Conservation (phyloP, 805 yeast genomes). For the Suhomyces faveliae region DNA sequence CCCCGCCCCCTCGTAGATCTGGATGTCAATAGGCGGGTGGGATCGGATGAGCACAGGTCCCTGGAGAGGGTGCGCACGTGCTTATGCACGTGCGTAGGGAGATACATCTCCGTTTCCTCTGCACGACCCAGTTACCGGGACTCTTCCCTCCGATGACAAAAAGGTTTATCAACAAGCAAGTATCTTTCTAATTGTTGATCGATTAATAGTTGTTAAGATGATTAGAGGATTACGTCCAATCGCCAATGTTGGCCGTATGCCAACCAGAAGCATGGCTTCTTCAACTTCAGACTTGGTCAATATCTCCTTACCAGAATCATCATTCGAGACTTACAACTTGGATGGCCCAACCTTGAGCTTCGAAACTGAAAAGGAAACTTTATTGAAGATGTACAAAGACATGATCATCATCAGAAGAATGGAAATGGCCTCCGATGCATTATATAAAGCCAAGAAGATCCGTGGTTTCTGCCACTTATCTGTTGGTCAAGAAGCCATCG, state of each 20-base stretch:
- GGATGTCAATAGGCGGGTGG: too few species aligned
- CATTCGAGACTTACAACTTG: constrained; percentile 84
- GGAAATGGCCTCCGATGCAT: constrained; percentile 99
- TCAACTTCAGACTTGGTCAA: constrained; percentile 36
- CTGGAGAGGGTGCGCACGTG: too few species aligned
- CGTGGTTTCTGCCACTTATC: constrained; percentile 99
- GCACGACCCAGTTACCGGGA: constrained; percentile 9
- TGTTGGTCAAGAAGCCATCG: constrained; percentile 98
- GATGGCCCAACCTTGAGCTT: constrained; percentile 66
- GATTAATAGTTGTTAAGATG: constrained; percentile 13
- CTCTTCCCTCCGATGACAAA: constrained; percentile 12
- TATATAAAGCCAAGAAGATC: constrained; percentile 96
- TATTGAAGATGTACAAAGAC: constrained; percentile 93
- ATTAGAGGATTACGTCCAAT: constrained; percentile 18
- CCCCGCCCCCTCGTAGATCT: neutral
- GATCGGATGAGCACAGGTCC: neutral
- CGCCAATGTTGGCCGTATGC: constrained; percentile 15
- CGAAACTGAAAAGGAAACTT: constrained; percentile 74
- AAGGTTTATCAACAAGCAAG: constrained; percentile 1
- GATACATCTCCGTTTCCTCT: constrained; percentile 5
- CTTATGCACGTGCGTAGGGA: neutral
- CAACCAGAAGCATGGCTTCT: constrained; percentile 37
- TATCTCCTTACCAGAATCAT: constrained; percentile 70
- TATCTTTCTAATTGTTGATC: constrained; percentile 16
- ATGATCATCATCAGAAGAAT: constrained; percentile 92